Evolutionary conservation across 441 rosid species (phyloP), one percentile per base, ranked within the genome.

Genomic region (Oxalis stricta): DNA sequence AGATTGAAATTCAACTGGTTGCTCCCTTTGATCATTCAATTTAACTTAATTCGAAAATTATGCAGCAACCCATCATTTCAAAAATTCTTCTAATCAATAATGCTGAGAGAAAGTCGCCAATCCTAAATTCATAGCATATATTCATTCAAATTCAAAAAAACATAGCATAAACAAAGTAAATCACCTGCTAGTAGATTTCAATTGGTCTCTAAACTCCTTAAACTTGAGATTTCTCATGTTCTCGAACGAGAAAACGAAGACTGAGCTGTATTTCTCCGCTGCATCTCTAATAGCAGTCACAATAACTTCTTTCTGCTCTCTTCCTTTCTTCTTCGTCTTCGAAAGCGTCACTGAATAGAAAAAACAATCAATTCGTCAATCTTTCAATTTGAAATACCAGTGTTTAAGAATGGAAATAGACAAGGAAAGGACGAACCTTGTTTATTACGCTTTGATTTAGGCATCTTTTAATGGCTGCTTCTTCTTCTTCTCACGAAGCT

Each of bases 221-320:
- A 91, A 81, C 65, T 84, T 91, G 52, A 79, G 79, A 62, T 91
- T 91, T 44, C 96, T 77, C 99, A 86, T 91, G 72, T 83, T 91
- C 63, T 83, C 96, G 38, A 86, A 86, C 19, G 82, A 64, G 66
- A 91, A 91, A 34, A 86, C 95, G 59, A 75, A 91, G 11, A 74
- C 64, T 1, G 92, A 75, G 9, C 35, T 46, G 46, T 77, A 79
- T 2, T 40, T 68, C 18, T 91, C 96, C 0, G 57, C 77, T 19
- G 92, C 81, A 9, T 83, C 84, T 39, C 94, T 75, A 51, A 91
- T 79, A 14, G 79, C 46, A 53, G 64, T 71, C 0, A 86, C 77
- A 29, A 91, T 64, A n/a, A 33, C 0, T 55, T 91, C 96, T 46
- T 91, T 91, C 38, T 91, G 96, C 42, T 75, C 96, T 35, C 73